These are phyloP conservation scores for Eruca vesicaria DNA, from an alignment of 441 rosid species.

Conservation along the genomic window DNA sequence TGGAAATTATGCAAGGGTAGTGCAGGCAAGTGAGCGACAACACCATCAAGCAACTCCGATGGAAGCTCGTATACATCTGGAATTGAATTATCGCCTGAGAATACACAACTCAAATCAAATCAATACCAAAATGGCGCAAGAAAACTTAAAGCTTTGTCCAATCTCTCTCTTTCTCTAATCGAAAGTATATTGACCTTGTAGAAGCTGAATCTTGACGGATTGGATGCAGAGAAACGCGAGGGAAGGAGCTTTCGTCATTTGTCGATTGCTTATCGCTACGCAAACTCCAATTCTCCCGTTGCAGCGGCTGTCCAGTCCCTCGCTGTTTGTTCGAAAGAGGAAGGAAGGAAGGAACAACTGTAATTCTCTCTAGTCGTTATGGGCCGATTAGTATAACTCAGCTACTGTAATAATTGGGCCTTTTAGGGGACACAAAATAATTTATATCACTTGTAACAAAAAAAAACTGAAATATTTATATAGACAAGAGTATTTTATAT, in stretches of 20 bases:
- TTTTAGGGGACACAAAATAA: too few relatives aligned
- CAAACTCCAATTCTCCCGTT: constrained; percentile 9
- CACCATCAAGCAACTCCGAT: constrained; percentile 47
- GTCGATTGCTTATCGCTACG: background rate
- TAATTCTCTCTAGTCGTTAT: background rate
- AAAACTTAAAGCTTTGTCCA: background rate
- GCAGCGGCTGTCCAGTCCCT: background rate
- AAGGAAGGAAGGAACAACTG: background rate
- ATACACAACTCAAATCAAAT: background rate
- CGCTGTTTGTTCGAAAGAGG: background rate
- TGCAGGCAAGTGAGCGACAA: constrained; percentile 61
- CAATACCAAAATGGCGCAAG: background rate
- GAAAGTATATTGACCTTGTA: constrained; percentile 41
- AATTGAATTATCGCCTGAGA: constrained; percentile 47
- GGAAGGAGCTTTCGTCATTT: constrained; percentile 54
- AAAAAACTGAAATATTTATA: too few relatives aligned
- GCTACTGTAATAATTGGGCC: background rate
- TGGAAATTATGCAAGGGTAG: constrained; percentile 65
- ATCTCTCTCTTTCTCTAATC: background rate
- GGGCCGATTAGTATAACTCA: background rate
- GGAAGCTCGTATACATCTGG: constrained; percentile 67
- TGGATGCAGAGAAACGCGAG: constrained; percentile 50
- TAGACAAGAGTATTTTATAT: background rate
- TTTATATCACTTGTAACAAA: background rate
- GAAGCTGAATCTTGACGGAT: constrained; percentile 45